Base-by-base conservation (phyloP, 192 early-diverging fungal genomes). In the Podila clonocystis region DNA sequence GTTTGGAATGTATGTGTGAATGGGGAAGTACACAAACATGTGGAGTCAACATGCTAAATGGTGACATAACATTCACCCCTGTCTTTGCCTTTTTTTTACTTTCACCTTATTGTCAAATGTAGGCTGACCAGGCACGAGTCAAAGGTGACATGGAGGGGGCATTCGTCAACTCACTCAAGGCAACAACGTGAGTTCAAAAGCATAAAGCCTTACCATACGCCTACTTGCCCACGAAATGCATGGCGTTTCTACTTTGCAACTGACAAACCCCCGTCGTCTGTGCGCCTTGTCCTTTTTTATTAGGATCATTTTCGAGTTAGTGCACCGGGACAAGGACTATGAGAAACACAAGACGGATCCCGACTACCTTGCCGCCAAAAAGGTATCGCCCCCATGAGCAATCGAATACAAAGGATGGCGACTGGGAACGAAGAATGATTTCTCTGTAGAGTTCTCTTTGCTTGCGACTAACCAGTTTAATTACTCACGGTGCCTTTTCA, bases 241-340 rank as follows among this genome's bases (percentile, higher is more conserved):
- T 38, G 30, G 50, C 6, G 8, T 4, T 45, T 17, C 12, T 45
- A 45, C 3, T 12, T 4, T 15, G 41, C 41, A 45, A 45, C 41
- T 45, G 41, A 45, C 41, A 12, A 45, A 45, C 13, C 13, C 41
- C 38, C 41, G 41, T 45, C 15, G 41, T 45, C 15, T 45, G 41
- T 45, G 41, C 41, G 15, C 11, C 24, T 52, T 20, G 31, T 19
- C 28, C 34, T 48, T 28, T 3, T 17, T 26, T 45, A 1, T 45
- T 26, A 91, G 88, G 30, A 89, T 90, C 30, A 61, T 88, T 29
- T 61, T 83, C 8, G 86, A 88, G 38, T 74, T 87, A 24, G 64
- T 93, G 19, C 71, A 68, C 19, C 73, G 80, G 7, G 70, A 82
- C 60, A 69, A 73, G 26, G 85, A 86, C 11, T 89, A 82, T 68